Evolutionary conservation across 805 yeast genomes (phyloP).

Genomic region (Cyberlindnera nakhonratchasimensis): DNA sequence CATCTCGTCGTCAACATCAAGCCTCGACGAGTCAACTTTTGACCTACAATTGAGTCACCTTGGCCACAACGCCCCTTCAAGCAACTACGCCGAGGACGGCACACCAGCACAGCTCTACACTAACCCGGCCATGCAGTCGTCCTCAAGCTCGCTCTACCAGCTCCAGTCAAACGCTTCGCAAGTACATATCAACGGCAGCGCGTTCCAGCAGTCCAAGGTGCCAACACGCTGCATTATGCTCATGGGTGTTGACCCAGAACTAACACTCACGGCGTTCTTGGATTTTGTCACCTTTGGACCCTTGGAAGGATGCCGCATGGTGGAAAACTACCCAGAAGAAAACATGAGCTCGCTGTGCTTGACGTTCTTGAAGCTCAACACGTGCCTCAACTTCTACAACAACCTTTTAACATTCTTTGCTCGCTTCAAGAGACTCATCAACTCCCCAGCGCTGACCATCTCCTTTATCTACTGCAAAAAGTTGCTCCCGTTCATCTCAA

Average conservation of each 20-base stretch:
- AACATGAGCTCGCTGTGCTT: slow-evolving; percentile 23
- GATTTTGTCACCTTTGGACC: slow-evolving; percentile 55
- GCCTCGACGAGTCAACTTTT: slow-evolving; percentile 14
- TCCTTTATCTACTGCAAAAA: slow-evolving; percentile 33
- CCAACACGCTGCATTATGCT: slow-evolving; percentile 29
- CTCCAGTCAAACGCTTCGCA: slow-evolving; percentile 10
- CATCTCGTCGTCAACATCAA: slow-evolving; percentile 14
- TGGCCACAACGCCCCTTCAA: slow-evolving; percentile 7
- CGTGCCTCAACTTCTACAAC: slow-evolving; percentile 37
- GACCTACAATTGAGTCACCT: slow-evolving; percentile 7
- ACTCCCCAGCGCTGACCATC: slow-evolving; percentile 37
- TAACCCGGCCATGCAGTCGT: slow-evolving; percentile 9
- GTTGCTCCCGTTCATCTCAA: slow-evolving; percentile 24
- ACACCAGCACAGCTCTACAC: slow-evolving; percentile 4
- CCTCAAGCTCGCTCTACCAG: slow-evolving; percentile 13
- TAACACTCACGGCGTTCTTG: slow-evolving; percentile 33
- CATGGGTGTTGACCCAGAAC: slow-evolving; percentile 17
- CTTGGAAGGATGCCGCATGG: slow-evolving; percentile 52
- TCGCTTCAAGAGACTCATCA: slow-evolving; percentile 34
- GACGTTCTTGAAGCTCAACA: slow-evolving; percentile 30
- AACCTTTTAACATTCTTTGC: slow-evolving; percentile 34
- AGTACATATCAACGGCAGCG: slow-evolving; percentile 4
- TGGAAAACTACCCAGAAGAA: slow-evolving; percentile 28
- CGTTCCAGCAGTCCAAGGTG: slow-evolving; percentile 14
- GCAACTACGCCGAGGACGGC: slow-evolving; percentile 9